Evolutionary conservation across 1,139 yeast species (phyloP).

Genomic region (Lodderomyces orthopsilosis): DNA sequence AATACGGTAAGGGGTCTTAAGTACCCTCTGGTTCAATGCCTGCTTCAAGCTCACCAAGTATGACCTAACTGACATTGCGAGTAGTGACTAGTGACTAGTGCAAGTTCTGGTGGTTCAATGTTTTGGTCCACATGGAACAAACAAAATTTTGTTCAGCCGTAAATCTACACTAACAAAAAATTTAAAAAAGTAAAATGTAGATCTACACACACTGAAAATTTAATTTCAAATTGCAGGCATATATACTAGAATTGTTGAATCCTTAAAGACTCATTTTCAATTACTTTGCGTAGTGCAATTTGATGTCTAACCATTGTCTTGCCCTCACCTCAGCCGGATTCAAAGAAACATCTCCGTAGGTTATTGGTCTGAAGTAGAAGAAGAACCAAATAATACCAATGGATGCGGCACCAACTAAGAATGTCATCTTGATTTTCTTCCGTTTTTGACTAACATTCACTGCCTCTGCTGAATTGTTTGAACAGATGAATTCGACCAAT

Average conservation of each 20-base stretch:
- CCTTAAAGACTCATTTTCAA: no score
- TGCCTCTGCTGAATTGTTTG: conserved; percentile 48
- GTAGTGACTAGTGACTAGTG: no score
- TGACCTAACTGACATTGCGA: conserved; percentile 26
- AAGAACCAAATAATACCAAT: conserved; percentile 60
- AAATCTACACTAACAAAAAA: no score
- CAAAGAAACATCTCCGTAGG: conserved; percentile 75
- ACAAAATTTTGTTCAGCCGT: no score
- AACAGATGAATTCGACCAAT: conserved; percentile 72
- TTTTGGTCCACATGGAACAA: no score
- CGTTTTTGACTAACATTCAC: conserved; percentile 4
- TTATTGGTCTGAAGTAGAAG: conserved; percentile 74
- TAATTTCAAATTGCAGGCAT: no score
- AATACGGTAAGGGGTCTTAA: conserved; percentile 30
- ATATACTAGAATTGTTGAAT: no score
- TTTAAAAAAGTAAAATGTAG: no score
- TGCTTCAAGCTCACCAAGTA: conserved; percentile 22
- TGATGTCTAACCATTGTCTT: conserved; percentile 82
- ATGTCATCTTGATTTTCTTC: conserved; percentile 22
- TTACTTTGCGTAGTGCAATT: conserved; percentile 79
- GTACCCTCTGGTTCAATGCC: conserved; percentile 15
- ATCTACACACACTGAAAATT: no score
- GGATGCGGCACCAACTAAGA: conserved; percentile 41
- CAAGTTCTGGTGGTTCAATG: no score
- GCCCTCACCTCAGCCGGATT: conserved; percentile 60